Evolutionary conservation across 441 rosid species (phyloP), one percentile per base, ranked within the genome.

Genomic region (Kokia cookei): DNA sequence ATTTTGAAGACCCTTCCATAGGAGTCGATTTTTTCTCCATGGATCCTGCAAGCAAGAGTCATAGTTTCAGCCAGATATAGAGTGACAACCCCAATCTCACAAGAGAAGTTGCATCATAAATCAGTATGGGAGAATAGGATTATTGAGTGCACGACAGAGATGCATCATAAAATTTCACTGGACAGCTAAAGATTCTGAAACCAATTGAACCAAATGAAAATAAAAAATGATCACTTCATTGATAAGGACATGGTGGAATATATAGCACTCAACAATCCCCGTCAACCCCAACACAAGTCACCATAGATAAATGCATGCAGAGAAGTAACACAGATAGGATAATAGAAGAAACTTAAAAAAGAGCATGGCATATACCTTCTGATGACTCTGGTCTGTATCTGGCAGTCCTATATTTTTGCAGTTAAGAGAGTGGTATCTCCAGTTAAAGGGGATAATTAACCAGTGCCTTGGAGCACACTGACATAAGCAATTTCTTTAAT

Each of bases 391-490:
- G 97, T 65, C 85, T 86, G 81, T 86, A 91, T 81, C 94, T 88
- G 51, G 97, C 93, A 4, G 95, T 90, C 87, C 97, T 88, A 81
- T 93, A 93, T 74, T 93, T 93, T 97, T 93, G 93, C 84, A 85
- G 78, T 81, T 73, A 57, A 80, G 70, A 29, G 40, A 84, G 19
- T 60, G 83, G 72, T 40, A 84, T 72, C 65, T 74, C 62, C 53
- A 26, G 48, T 79, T 76, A 83, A 64, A 73, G 65, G 32, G 76
- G 66, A 68, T 68, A 73, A 70, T 66, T 69, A 50, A 29, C 37
- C 15, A 17, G 60, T 4, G 62, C 71, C 45, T 32, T 70, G 6
- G 57, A 42, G 68, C 53, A 65, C 47, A 54, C 66, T 48, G 35
- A 51, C 32, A 66, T 6, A 17, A 14, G 14, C 22, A 48, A 13